phyloP scores from a whole-genome alignment of 768 basidiomycete species.

The Suillus variegatus region DNA sequence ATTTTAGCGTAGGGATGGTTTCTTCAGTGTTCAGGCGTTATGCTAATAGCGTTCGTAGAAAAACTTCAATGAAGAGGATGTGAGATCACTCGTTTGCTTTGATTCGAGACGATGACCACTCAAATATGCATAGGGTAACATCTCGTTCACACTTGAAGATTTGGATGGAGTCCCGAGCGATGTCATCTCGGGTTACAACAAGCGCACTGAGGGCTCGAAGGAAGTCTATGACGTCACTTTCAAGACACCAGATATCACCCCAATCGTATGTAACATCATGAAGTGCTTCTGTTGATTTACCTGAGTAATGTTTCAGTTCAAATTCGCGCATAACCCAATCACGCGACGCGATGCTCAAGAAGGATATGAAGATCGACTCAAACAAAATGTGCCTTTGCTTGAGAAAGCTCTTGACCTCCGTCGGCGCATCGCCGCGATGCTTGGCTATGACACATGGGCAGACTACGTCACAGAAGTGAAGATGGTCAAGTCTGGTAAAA shows the following conservation, averaged over 20 bases:
- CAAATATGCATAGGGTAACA: conserved; percentile 43
- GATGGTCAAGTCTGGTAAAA: conserved; percentile 76
- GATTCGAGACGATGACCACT: neutral
- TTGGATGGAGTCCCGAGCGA: conserved; percentile 80
- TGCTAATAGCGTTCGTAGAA: conserved; percentile 44
- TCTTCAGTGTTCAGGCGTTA: neutral
- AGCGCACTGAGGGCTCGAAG: conserved; percentile 56
- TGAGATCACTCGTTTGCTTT: conserved; percentile 27
- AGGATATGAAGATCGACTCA: conserved; percentile 67
- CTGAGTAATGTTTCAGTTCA: conserved; percentile 51
- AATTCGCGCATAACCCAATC: conserved; percentile 70
- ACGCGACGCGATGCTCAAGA: conserved; percentile 69
- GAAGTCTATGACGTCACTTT: conserved; percentile 74
- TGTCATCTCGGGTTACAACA: conserved; percentile 76
- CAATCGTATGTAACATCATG: conserved; percentile 51
- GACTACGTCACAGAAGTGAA: conserved; percentile 84
- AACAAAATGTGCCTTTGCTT: conserved; percentile 70
- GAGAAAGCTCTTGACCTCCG: conserved; percentile 69
- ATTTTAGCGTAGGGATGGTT: conserved; percentile 64
- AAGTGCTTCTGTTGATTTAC: neutral
- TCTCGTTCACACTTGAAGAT: conserved; percentile 70
- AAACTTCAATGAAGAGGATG: conserved; percentile 91
- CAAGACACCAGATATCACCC: conserved; percentile 83
- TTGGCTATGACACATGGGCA: conserved; percentile 81
- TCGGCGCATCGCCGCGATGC: conserved; percentile 62